These are phyloP conservation scores for Lepraria neglecta DNA, from an alignment of 495 filamentous ascomycete species.

Conservation along the genomic window DNA sequence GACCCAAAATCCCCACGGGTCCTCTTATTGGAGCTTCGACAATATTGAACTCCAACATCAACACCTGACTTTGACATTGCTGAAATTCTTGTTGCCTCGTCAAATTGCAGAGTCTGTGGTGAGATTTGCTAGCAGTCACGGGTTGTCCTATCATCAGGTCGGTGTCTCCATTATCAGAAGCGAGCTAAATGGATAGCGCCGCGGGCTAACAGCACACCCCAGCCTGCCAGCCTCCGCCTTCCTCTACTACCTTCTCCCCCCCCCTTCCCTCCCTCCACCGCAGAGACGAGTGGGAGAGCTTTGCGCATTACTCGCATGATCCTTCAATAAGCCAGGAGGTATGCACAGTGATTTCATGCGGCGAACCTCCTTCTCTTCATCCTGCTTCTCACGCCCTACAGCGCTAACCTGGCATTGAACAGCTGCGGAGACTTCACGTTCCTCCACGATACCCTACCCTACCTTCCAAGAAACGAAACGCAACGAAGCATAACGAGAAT, in stretches of 20 bases:
- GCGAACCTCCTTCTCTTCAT: conserved; percentile 16
- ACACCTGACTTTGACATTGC: background rate
- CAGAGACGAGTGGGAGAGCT: conserved; percentile 17
- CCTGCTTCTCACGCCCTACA: conserved; percentile 6
- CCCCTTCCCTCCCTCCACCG: conserved; percentile 1
- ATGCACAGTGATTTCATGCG: conserved; percentile 5
- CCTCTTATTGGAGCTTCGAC: conserved; percentile 13
- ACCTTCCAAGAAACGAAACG: conserved; percentile 19
- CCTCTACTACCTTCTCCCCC: conserved; percentile 11
- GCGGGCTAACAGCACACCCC: conserved; percentile 19
- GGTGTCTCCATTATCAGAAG: conserved; percentile 15
- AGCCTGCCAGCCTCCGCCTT: conserved; percentile 19
- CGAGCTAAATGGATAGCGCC: conserved; percentile 11
- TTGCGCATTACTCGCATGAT: conserved; percentile 20
- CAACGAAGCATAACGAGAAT: conserved; percentile 26
- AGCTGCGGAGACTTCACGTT: conserved; percentile 22
- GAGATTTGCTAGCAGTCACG: conserved; percentile 13
- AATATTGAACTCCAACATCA: conserved; percentile 6
- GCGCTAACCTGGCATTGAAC: conserved; percentile 21
- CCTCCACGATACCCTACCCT: background rate
- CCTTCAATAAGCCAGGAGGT: conserved; percentile 25
- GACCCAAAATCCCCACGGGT: background rate
- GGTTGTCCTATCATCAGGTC: conserved; percentile 18
- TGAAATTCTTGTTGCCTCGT: background rate
- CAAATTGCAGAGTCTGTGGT: conserved; percentile 3